Conservation (phyloP, 1,284 basidiomycete species). For the Albatrellus sp. region DNA sequence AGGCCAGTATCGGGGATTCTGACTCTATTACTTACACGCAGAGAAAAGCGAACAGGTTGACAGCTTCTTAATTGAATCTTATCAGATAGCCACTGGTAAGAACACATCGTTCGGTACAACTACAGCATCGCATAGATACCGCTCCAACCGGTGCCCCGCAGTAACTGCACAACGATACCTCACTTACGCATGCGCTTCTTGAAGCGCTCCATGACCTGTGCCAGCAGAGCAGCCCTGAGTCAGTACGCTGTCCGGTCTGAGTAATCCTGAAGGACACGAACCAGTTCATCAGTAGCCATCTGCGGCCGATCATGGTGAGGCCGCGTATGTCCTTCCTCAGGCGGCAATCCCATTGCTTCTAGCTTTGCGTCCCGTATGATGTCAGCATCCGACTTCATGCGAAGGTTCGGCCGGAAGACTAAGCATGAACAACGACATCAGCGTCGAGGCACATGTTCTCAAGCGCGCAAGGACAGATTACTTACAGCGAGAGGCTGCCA, state of each 20-base stretch:
- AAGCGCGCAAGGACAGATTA: constrained; percentile 7
- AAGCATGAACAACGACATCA: constrained; percentile 4
- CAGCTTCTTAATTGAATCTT: too few species aligned
- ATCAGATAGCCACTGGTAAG: too few species aligned
- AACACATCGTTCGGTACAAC: too few species aligned
- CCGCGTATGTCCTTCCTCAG: constrained; percentile 37
- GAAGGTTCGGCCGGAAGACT: constrained; percentile 78
- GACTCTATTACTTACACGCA: too few species aligned
- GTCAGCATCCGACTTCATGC: constrained; percentile 74
- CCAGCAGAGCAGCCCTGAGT: background rate
- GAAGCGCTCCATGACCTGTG: constrained; percentile 75
- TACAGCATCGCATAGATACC: too few species aligned
- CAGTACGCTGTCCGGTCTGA: background rate
- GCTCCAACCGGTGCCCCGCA: too few species aligned
- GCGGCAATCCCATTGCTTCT: constrained; percentile 66
- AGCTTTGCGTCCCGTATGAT: constrained; percentile 77
- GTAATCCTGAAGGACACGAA: constrained; percentile 24
- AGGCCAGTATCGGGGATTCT: too few species aligned
- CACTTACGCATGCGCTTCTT: constrained; percentile 72
- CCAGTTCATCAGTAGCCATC: constrained; percentile 85
- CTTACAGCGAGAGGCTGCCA: constrained; percentile 78
- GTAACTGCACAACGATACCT: too few species aligned
- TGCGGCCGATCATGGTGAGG: constrained; percentile 49
- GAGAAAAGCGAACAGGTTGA: too few species aligned
- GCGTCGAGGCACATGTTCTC: background rate